Evolutionary conservation across 768 basidiomycete genomes (phyloP).

Genomic region (Naematelia encephala): DNA sequence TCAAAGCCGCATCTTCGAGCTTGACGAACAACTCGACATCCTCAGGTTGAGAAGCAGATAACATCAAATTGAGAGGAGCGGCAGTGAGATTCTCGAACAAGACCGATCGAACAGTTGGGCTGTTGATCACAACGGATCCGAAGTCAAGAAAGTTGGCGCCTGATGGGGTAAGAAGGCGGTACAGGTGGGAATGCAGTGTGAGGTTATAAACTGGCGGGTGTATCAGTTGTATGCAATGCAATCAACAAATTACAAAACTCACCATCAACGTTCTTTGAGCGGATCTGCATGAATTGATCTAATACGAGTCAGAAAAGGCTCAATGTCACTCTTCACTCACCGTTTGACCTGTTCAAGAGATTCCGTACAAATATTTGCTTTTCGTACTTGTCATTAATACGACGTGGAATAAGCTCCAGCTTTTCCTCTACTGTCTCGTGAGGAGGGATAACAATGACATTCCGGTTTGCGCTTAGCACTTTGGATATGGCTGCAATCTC

Average conservation of each 20-base stretch:
- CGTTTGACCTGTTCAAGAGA: constrained; percentile 42
- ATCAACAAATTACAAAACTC: neutral
- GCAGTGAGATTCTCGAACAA: constrained; percentile 40
- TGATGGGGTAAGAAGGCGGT: constrained; percentile 47
- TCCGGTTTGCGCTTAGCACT: constrained; percentile 43
- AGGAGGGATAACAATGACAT: constrained; percentile 44
- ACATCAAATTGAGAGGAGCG: constrained; percentile 28
- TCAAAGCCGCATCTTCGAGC: constrained; percentile 28
- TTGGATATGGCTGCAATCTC: constrained; percentile 48
- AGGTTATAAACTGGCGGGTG: constrained; percentile 41
- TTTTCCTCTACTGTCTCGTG: constrained; percentile 38
- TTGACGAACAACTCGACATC: constrained; percentile 46
- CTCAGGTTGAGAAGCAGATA: constrained; percentile 44
- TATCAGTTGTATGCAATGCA: too few relatives aligned
- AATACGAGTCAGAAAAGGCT: constrained; percentile 8
- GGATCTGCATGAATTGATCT: constrained; percentile 39
- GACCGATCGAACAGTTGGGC: constrained; percentile 40
- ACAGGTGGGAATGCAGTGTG: constrained; percentile 48
- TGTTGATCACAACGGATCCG: constrained; percentile 44
- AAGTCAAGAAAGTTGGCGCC: constrained; percentile 50
- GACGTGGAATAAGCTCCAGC: constrained; percentile 48
- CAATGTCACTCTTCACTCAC: constrained; percentile 9
- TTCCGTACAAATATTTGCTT: constrained; percentile 48
- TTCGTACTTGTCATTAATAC: constrained; percentile 48
- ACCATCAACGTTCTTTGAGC: constrained; percentile 43